These are phyloP conservation scores for Plantago lanceolata DNA, from an alignment of 305 asterid genomes.

Conservation along the genomic window DNA sequence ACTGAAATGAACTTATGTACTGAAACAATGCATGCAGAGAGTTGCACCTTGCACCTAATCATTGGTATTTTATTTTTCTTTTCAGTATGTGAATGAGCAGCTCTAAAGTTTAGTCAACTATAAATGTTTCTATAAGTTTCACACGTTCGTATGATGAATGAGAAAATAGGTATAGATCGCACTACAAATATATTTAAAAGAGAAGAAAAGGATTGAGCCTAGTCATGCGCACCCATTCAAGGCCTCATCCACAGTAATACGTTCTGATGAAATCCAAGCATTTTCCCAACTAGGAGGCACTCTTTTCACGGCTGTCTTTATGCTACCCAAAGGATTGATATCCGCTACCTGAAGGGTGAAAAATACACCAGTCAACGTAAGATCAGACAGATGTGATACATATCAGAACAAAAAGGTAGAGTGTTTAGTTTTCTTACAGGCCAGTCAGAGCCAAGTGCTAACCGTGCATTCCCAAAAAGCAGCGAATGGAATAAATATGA, in stretches of 20 bases:
- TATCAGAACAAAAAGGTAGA: slow-evolving; percentile 1
- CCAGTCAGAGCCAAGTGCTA: slow-evolving; percentile 98
- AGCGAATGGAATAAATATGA: slow-evolving; percentile 73
- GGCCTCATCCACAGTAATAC: slow-evolving; percentile 61
- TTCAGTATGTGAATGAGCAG: too few relatives aligned
- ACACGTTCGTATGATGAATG: background rate
- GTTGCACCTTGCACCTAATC: too few relatives aligned
- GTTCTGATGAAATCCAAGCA: slow-evolving; percentile 75
- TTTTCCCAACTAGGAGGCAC: slow-evolving; percentile 66
- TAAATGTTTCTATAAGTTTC: background rate
- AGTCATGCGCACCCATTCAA: slow-evolving; percentile 54
- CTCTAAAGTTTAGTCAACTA: background rate
- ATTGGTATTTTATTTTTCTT: too few relatives aligned
- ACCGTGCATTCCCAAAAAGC: slow-evolving; percentile 48
- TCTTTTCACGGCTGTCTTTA: slow-evolving; percentile 67
- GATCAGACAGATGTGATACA: slow-evolving; percentile 1
- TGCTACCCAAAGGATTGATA: slow-evolving; percentile 77
- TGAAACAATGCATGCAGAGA: too few relatives aligned
- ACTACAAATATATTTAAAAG: background rate
- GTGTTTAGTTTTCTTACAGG: slow-evolving; percentile 49
- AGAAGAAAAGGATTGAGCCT: background rate
- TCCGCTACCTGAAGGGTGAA: slow-evolving; percentile 62
- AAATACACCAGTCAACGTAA: slow-evolving; percentile 4
- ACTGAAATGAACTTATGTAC: too few relatives aligned
- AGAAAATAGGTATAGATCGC: background rate